These are phyloP conservation scores for Pistacia vera DNA, from an alignment of 345 rosid species.

Conservation along the genomic window DNA sequence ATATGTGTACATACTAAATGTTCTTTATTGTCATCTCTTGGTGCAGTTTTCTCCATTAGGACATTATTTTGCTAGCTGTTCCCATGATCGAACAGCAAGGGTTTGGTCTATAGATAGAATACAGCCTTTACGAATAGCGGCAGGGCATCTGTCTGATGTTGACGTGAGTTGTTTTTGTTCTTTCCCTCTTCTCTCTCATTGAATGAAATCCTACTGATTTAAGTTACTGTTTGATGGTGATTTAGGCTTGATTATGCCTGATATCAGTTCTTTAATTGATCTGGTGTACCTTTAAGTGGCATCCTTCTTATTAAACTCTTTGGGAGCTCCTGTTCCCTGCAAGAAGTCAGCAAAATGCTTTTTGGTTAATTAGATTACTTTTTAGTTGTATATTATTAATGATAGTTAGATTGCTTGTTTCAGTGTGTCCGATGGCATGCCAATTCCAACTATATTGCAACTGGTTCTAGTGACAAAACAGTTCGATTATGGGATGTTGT, in stretches of 20 bases:
- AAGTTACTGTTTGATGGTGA: not conserved
- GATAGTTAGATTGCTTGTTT: slow-evolving; percentile 20
- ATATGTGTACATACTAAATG: not conserved
- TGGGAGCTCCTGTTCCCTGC: not conserved
- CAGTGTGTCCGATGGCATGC: slow-evolving; percentile 99
- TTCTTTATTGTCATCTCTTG: slow-evolving; percentile 21
- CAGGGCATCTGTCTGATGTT: slow-evolving; percentile 97
- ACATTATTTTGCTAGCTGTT: slow-evolving; percentile 90
- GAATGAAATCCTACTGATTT: not conserved
- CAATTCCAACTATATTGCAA: slow-evolving; percentile 94
- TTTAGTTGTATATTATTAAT: not conserved
- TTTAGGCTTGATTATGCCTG: not conserved
- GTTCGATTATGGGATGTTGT: slow-evolving; percentile 94
- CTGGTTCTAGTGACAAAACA: slow-evolving; percentile 93
- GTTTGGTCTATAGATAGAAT: slow-evolving; percentile 96
- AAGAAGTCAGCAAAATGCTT: not conserved
- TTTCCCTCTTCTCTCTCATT: slow-evolving; percentile 9
- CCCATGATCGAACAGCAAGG: slow-evolving; percentile 96
- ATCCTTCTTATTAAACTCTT: not conserved
- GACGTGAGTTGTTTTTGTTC: slow-evolving; percentile 57
- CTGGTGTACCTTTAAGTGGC: no score
- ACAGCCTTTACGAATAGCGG: slow-evolving; percentile 93
- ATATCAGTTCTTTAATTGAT: not conserved
- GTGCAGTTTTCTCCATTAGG: slow-evolving; percentile 96
- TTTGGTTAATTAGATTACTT: not conserved